Base-by-base conservation (phyloP, 495 filamentous ascomycete species). In the Cryomyces minteri region DNA sequence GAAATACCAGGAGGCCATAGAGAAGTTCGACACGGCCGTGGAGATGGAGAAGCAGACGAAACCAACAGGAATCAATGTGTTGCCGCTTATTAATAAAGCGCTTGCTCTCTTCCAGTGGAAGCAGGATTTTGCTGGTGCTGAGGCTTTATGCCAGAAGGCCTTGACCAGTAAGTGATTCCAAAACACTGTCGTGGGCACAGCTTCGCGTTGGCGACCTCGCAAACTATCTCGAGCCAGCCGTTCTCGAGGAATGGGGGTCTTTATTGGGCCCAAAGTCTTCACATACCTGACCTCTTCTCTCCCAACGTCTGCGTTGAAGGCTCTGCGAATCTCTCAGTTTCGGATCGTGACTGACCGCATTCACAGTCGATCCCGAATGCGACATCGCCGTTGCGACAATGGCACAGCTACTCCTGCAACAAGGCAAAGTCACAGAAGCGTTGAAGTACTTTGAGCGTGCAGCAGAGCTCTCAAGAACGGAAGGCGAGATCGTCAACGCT, bases 321-420 rank as follows among this genome's bases (percentile, higher is more conserved):
- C 18, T 25, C 18, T 25, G 18, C 18, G 18, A 25, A 25, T 25
- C 18, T 25, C 18, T 25, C 18, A 2, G 18, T 25, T 25, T 2
- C 18, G 18, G 2, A 25, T 25, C 18, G 18, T 25, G 18, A 43
- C 52, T 69, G 45, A 53, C 48, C 5, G 66, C 57, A 47, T 43
- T 38, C 50, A n/a, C 51, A 94, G 88, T 99, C 56, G 90, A 99
- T 57, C 90, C 92, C 32, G 90, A 99, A 60, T 96, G 90, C 58
- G 90, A 99, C 58, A 96, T 99, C 56, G 90, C 90, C 41, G 90
- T 99, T 18, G 90, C 92, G 39, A 99, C 90, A 39, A 96, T 99
- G 90, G 90, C 90, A 5, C 90, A 99, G 62, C 71, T 99, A n/a
- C 76, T 96, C 30, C 72, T 99, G 18, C 92, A 99, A 59, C 90